Evolutionary conservation across 805 yeast species (phyloP), one percentile per base, ranked within the genome.

Genomic region (Hemisphaericaspora nanyangensis): DNA sequence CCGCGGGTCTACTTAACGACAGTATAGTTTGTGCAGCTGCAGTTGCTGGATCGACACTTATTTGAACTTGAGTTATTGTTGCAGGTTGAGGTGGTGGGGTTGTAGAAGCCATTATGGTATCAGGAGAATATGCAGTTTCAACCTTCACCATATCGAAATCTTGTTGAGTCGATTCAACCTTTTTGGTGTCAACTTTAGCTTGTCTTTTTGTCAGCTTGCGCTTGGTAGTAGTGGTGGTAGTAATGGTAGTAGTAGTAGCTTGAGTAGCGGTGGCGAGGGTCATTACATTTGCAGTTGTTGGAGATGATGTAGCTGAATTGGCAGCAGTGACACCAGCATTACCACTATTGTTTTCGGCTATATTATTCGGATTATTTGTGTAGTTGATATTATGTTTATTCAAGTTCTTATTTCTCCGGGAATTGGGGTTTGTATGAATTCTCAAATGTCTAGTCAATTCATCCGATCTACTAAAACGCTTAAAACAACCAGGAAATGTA

Each of bases 361-460:
- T 19, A 19, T 29, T 29, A 15, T 28, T 20, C 8, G 29, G 36
- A 26, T 34, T 29, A 20, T 29, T 35, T 7, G 33, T 35, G 27
- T 35, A 29, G 17, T 35, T 35, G n/a, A 29, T 35, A 29, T 36
- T 17, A 26, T 36, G 33, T 33, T 53, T 56, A 26, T 31, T 44
- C 33, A 56, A 43, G 34, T 63, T 72, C 56, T 79, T 76, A 51
- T 83, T 79, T 56, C 82, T 73, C 40, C 81, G 55, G 22, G 84
- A 77, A 39, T 79, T 77, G 13, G 88, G 85, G 49, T 82, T 82
- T 17, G 80, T 77, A 56, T 84, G 90, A 42, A 82, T 83, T 43
- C 89, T 68, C 35, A 76, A 66, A 56, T 83, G 91, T 54, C 91
- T 71, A 11, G 88, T 83, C 37, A 83, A 63, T 54, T 83, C 91